Evolutionary conservation across 306 rosid species (phyloP), one percentile per base, ranked within the genome.

Genomic region (Chamaecrista fasciculata): DNA sequence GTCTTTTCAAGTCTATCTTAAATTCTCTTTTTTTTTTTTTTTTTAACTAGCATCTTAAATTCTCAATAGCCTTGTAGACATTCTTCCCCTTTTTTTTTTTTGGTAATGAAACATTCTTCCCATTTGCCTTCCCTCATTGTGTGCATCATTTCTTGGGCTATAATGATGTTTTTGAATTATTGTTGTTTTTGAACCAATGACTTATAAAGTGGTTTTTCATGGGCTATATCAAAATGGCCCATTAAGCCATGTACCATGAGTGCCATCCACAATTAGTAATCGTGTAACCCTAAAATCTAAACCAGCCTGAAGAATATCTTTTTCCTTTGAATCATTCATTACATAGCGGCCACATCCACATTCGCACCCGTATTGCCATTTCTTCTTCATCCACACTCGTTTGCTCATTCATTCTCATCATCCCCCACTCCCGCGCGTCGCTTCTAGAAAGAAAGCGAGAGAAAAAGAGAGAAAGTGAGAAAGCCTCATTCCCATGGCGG

Each of bases 401-500:
- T 33, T 26, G 40, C 26, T 58, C n/a, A n/a, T n/a, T 18, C 7
- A n/a, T 57, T 34, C 11, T 19, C 66, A 18, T 11, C 12, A 19
- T 58, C 46, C 28, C 53, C 11, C 53, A 43, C 25, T 43, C 67
- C 20, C 34, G 20, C 69, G 23, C 39, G 24, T 25, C 23, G 25
- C 55, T 63, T 25, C 19, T 4, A 15, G n/a, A 21, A 31, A 51
- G 29, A 51, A n/a, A 10, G 28, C 20, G 34, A 23, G 16, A 21
- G 15, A 9, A 5, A 62, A 20, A 25, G 52, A 63, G 21, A 16
- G 10, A 28, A 23, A 42, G 23, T 18, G 12, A 37, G 12, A 6
- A 31, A 36, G 8, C 26, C 40, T 8, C 10, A 11, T 31, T 14
- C 36, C 19, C 43, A 94, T 95, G 99, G 92, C 97, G 28, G 99